Conservation (phyloP, 2,329 filamentous ascomycete genomes). For the Tolypocladium ophioglossoides region DNA sequence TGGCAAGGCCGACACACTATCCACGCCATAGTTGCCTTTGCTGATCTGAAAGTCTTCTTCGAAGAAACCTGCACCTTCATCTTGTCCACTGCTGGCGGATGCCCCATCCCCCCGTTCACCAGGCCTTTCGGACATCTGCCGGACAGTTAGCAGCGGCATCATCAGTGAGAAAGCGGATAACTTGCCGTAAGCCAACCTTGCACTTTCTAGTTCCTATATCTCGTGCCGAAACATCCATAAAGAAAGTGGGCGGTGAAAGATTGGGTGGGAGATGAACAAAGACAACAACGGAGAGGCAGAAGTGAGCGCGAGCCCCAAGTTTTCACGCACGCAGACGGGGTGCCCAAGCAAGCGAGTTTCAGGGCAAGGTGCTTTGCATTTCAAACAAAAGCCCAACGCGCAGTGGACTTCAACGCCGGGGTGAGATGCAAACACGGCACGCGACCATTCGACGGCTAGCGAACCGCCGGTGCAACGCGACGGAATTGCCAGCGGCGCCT, state of each 20-base stretch:
- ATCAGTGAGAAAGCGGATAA: background rate
- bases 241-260: background rate
- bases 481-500: background rate
- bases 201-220: background rate
- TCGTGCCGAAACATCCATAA: background rate
- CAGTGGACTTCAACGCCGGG: background rate
- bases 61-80: background rate
- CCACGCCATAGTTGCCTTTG: background rate
- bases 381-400: background rate
- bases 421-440: background rate
- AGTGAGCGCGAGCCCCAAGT: background rate
- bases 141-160: background rate
- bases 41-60: background rate
- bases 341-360: background rate
- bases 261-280: background rate
- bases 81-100: background rate
- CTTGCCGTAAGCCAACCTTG: background rate
- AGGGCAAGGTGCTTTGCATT: background rate
- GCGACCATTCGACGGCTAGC: background rate
- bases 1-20: background rate
- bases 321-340: background rate
- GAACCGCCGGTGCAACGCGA: background rate
- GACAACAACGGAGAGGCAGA: no score
- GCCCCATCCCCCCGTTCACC: background rate
- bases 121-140: background rate